Conservation (phyloP, 1,139 yeast species). For the Sugiyamaella castrensis region DNA sequence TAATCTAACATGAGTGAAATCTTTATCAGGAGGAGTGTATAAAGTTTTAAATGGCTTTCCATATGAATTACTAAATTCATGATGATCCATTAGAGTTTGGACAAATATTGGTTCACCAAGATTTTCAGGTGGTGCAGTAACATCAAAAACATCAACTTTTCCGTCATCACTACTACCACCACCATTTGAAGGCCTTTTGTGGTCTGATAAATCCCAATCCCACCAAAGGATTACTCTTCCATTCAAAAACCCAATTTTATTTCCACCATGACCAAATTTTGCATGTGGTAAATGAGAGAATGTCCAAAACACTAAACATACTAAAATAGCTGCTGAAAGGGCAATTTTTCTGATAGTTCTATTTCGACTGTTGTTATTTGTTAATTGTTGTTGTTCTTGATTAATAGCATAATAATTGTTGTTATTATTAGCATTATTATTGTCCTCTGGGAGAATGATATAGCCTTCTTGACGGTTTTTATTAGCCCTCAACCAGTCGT, state of each 20-base stretch:
- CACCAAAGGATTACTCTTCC: slow-evolving; percentile 1
- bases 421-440: background rate
- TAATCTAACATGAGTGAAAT: slow-evolving; percentile 60
- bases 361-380: no score
- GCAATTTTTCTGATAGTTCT: background rate
- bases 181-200: background rate
- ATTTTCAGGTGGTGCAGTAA: slow-evolving; percentile 21
- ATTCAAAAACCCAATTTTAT: background rate
- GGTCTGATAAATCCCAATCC: background rate
- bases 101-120: slow-evolving; percentile 45
- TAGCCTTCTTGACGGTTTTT: background rate
- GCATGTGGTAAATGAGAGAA: slow-evolving; percentile 3
- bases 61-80: slow-evolving; percentile 58
- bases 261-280: background rate
- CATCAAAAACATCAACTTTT: slow-evolving; percentile 22
- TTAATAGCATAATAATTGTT: background rate
- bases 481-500: background rate
- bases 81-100: slow-evolving; percentile 41
- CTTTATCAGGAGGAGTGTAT: slow-evolving; percentile 43
- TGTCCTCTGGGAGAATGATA: slow-evolving; percentile 5
- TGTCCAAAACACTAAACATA: slow-evolving; percentile 3
- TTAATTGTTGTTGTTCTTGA: background rate
- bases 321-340: slow-evolving; percentile 4
- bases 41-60: slow-evolving; percentile 49
- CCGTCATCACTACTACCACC: background rate